phyloP scores from a whole-genome alignment of 108 stramenopile species.

The Skeletonema marinoi region DNA sequence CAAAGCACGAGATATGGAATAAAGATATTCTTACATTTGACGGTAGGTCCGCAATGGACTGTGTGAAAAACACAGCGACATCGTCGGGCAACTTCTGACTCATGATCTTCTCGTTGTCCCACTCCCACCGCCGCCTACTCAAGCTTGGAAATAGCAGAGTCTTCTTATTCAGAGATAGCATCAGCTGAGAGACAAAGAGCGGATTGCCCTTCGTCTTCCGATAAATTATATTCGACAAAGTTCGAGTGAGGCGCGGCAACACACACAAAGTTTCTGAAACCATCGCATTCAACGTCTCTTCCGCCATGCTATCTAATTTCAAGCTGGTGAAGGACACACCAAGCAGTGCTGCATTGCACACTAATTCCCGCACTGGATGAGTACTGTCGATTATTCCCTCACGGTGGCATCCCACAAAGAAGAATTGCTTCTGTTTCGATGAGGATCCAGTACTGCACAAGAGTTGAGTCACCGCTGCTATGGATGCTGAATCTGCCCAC shows the following conservation, averaged over 20 bases:
- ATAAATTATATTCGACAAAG: no score
- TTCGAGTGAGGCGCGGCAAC: no score
- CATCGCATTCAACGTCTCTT: not conserved
- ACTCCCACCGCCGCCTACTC: conserved; percentile 27
- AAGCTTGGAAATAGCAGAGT: conserved; percentile 14
- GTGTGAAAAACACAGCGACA: conserved; percentile 10
- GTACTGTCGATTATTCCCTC: not conserved
- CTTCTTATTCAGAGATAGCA: conserved; percentile 18
- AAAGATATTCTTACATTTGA: conserved; percentile 11
- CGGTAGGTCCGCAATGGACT: conserved; percentile 3
- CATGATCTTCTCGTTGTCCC: conserved; percentile 28
- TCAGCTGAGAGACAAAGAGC: conserved; percentile 10
- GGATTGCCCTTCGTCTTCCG: conserved; percentile 17
- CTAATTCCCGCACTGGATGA: not conserved
- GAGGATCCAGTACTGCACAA: not conserved
- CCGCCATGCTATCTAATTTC: conserved; percentile 2
- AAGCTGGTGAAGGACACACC: not conserved
- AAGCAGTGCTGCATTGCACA: not conserved
- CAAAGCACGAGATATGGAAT: conserved; percentile 21
- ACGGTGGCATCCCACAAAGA: conserved; percentile 15
- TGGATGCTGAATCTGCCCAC: conserved; percentile 9
- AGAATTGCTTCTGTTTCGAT: not conserved
- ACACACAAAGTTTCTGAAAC: no score
- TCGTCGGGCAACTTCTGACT: conserved; percentile 16
- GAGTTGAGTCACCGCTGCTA: conserved; percentile 6